A percentile compares a stretch with the other conserved stretches of the same genome.
phyloP scores from a whole-genome alignment of 768 basidiomycete genomes.

The Kwoniella botswanensis region DNA sequence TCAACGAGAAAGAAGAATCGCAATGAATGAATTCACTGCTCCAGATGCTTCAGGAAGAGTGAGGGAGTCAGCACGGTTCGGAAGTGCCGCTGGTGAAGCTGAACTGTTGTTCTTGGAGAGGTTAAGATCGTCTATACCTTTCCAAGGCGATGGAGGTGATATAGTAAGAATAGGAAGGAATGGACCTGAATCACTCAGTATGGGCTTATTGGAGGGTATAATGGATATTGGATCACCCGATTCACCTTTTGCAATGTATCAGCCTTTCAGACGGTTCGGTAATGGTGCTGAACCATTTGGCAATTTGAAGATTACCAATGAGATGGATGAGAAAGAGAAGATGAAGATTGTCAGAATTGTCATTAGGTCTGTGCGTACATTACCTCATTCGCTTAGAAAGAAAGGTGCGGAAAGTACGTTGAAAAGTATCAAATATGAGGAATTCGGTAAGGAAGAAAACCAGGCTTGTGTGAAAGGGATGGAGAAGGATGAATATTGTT shows the following conservation, averaged over 20 bases:
- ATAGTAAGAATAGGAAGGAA: neutral
- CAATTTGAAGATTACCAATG: conserved; percentile 15
- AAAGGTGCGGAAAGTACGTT: conserved; percentile 31
- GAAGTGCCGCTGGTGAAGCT: neutral
- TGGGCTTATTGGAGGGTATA: neutral
- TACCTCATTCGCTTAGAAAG: conserved; percentile 10
- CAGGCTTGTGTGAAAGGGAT: conserved; percentile 17
- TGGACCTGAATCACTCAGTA: neutral
- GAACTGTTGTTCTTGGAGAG: conserved; percentile 16
- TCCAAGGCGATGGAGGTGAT: conserved; percentile 2
- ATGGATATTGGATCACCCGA: conserved; percentile 1
- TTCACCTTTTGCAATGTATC: neutral
- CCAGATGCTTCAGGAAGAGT: neutral
- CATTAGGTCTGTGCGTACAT: conserved; percentile 16
- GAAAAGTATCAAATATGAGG: conserved; percentile 14
- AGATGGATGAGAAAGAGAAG: conserved; percentile 30
- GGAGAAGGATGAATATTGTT: conserved; percentile 41
- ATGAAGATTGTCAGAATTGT: conserved; percentile 24
- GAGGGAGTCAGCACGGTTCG: neutral
- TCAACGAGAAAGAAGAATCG: neutral
- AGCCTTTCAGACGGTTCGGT: neutral
- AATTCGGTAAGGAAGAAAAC: conserved; percentile 12
- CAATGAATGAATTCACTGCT: conserved; percentile 5
- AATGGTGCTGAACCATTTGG: neutral
- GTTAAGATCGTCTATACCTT: neutral